Base-by-base conservation (phyloP, 129 eudicot genomes). In the Gnaphalium uliginosum region DNA sequence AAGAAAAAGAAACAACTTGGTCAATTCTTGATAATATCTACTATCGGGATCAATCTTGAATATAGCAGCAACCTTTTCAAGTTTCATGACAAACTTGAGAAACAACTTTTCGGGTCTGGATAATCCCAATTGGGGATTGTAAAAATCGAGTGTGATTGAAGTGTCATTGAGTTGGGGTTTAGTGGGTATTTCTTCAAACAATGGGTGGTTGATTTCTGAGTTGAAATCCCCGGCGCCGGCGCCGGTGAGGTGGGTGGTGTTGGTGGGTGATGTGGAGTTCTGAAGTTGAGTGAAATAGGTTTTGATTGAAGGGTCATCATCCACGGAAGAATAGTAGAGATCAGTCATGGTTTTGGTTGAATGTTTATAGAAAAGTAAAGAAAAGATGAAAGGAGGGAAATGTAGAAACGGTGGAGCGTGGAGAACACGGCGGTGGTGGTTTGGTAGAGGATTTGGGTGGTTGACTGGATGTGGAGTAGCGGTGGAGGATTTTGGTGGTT, bases 271-370 rank as follows among this genome's bases (percentile, higher is more conserved):
- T 39, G 64, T 24, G 80, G 76, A 30, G 89, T 64, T 37, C 84
- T 87, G 67, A 78, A 48, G 89, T 87, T 22, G 88, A 70, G 68
- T 11, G 43, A 90, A 80, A 63, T 87, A 81, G 71, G 97, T 81
- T 78, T 85, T 83, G 1, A 93, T 63, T 8, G 92, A 76, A 6
- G 96, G 96, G 79, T 90, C 88, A 56, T 85, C 79, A 73, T 93
- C 92, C 80, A 90, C 68, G 84, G 75, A 79, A 68, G 57, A 35
- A 35, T 35, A 35, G 43, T 1, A 8, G 43, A 35, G 43, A 35
- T 35, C 43, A 35, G 43, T 35, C 43, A 8, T 35, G 43, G 11
- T 81, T 33, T 84, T 88, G 71, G 85, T 85, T 76, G 82, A 76
- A 70, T 74, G 53, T 15, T 86, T 97, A 74, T 88, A 73, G 65